Conservation (phyloP, 2,329 filamentous ascomycete genomes). For the Aspergillus clavatus region DNA sequence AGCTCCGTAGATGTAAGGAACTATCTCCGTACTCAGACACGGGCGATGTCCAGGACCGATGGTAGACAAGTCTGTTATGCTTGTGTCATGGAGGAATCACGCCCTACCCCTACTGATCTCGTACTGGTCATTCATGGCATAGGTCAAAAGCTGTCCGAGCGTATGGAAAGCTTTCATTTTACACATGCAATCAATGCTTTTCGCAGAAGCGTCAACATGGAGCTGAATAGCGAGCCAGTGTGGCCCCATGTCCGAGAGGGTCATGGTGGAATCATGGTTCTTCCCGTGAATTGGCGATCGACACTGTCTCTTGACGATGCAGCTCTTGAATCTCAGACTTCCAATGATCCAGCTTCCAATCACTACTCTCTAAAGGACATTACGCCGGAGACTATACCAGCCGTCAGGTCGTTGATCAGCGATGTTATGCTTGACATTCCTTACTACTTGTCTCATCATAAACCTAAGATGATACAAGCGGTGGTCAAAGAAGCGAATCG, state of each 20-base stretch:
- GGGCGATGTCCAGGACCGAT: conserved; percentile 19
- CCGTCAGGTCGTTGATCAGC: conserved; percentile 87
- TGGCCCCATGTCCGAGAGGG: conserved; percentile 67
- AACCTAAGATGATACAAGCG: conserved; percentile 87
- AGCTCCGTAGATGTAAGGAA: conserved; percentile 39
- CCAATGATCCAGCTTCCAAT: conserved; percentile 55
- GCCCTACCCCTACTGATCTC: conserved; percentile 74
- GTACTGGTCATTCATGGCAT: conserved; percentile 92
- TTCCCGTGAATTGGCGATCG: conserved; percentile 92
- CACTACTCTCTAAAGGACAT: conserved; percentile 76
- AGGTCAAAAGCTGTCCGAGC: conserved; percentile 89
- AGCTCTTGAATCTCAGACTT: conserved; percentile 51
- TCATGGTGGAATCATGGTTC: conserved; percentile 87
- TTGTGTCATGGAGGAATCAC: conserved; percentile 60
- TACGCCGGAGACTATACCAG: conserved; percentile 82
- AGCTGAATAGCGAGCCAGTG: conserved; percentile 70
- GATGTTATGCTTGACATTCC: conserved; percentile 99
- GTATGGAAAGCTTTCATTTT: conserved; percentile 94
- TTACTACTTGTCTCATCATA: conserved; percentile 95
- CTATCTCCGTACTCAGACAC: conserved; percentile 39
- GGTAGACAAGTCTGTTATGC: conserved; percentile 43
- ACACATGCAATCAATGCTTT: conserved; percentile 94
- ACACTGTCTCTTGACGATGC: conserved; percentile 83
- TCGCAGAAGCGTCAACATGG: conserved; percentile 76
- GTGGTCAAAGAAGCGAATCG: conserved; percentile 87